Percentiles rank a stretch among this genome's conserved stretches.
Evolutionary conservation across 2,329 filamentous ascomycete genomes (phyloP).

Genomic region (Curvularia lunata): DNA sequence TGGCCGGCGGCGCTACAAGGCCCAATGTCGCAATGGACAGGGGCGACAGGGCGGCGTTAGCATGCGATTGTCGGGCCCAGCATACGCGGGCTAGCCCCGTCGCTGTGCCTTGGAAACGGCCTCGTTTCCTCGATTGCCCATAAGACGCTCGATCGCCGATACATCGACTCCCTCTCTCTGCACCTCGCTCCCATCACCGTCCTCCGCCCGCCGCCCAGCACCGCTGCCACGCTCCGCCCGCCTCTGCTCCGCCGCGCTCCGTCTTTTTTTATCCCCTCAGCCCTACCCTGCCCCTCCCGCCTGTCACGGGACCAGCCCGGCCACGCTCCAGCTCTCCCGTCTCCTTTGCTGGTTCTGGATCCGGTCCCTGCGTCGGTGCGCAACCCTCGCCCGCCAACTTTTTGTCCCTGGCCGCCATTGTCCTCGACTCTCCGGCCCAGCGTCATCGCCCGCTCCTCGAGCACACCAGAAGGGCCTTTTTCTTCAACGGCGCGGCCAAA

Average conservation of each 20-base stretch:
- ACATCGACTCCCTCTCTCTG: constrained; percentile 6
- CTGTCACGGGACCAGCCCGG: constrained; percentile 10
- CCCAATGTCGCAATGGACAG: constrained; percentile 19
- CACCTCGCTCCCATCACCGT: not conserved
- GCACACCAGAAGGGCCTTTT: too few species aligned
- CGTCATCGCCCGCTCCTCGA: too few species aligned
- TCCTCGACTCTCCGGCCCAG: too few species aligned
- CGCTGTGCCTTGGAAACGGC: constrained; percentile 14
- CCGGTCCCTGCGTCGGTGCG: constrained; percentile 9
- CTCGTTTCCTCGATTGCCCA: constrained; percentile 13
- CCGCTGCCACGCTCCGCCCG: constrained; percentile 7
- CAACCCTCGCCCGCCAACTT: constrained; percentile 4
- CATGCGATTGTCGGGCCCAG: constrained; percentile 14
- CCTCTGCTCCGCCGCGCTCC: not conserved
- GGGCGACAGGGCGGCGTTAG: constrained; percentile 15
- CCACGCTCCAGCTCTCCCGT: not conserved
- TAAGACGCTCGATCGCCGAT: constrained; percentile 19
- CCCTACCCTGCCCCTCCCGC: constrained; percentile 8
- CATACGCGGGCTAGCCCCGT: constrained; percentile 7
- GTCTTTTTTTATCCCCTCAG: constrained; percentile 4
- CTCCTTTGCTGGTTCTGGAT: not conserved
- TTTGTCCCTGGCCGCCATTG: not conserved
- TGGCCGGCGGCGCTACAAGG: constrained; percentile 7
- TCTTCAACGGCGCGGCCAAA: not conserved
- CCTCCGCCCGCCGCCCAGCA: not conserved